A percentile compares a stretch with the other conserved stretches of the same genome.
These are phyloP conservation scores for Coemansia aciculifera DNA, from an alignment of 192 early-diverging fungal genomes.

Conservation along the genomic window DNA sequence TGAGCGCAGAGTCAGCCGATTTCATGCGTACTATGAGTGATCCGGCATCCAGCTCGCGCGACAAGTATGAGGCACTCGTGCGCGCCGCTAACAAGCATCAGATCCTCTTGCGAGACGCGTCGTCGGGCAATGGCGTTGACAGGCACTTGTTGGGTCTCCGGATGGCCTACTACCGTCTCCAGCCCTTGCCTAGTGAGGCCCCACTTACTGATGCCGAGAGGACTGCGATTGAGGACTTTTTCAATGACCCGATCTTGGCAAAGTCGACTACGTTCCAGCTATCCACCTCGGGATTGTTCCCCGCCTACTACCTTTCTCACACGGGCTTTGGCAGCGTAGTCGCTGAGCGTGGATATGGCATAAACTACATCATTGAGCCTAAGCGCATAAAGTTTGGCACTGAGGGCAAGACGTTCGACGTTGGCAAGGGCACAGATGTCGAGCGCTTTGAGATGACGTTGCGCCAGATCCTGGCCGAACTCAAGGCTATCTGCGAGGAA, in stretches of 20 bases:
- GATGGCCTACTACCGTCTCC: conserved; percentile 57
- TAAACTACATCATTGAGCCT: conserved; percentile 79
- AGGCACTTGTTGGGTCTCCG: conserved; percentile 81
- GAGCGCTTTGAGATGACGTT: conserved; percentile 21
- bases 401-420: conserved; percentile 64
- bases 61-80: conserved; percentile 58
- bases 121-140: conserved; percentile 80
- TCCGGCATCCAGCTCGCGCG: conserved; percentile 19
- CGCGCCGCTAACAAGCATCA: conserved; percentile 74
- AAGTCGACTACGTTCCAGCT: conserved; percentile 69
- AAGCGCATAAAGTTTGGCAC: conserved; percentile 74
- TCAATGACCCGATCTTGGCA: conserved; percentile 70
- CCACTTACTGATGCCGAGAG: conserved; percentile 19
- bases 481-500: conserved; percentile 29
- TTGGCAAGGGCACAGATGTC: conserved; percentile 29
- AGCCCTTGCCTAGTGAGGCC: conserved; percentile 42
- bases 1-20: conserved; percentile 65
- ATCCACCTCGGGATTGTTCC: conserved; percentile 76
- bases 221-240: conserved; percentile 37
- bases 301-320: conserved; percentile 65
- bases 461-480: conserved; percentile 22
- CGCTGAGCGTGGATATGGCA: conserved; percentile 78
- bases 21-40: conserved; percentile 72
- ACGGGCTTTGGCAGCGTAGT: conserved; percentile 87
- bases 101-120: conserved; percentile 59